These are phyloP conservation scores for Ceraceosorus guamensis DNA, from an alignment of 1,284 basidiomycete species.

Conservation along the genomic window DNA sequence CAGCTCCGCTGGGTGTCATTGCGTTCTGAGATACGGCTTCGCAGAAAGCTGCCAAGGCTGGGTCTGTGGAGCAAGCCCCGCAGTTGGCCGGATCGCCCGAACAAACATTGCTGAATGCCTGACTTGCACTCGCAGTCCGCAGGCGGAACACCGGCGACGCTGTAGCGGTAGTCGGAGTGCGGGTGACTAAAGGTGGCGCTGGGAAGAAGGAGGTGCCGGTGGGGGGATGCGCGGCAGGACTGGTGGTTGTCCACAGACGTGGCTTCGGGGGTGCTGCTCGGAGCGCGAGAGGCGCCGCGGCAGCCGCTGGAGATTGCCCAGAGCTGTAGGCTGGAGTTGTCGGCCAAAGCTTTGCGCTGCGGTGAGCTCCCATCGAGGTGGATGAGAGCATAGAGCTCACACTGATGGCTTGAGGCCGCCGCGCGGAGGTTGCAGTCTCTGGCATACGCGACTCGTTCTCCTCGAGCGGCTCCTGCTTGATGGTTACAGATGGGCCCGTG, in stretches of 20 bases:
- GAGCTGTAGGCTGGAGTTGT: too few species aligned
- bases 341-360: too few species aligned
- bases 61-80: conserved; percentile 10
- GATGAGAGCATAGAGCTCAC: conserved; percentile 1
- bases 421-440: too few species aligned
- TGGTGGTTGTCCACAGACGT: conserved; percentile 1
- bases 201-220: too few species aligned
- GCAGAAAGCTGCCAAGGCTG: conserved; percentile 12
- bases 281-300: background rate
- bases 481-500: background rate
- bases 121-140: background rate
- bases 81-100: conserved; percentile 11
- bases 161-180: background rate
- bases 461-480: conserved; percentile 3
- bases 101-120: conserved; percentile 5
- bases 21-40: conserved; percentile 7
- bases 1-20: background rate
- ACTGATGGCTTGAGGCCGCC: background rate
- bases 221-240: too few species aligned
- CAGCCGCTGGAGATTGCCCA: background rate
- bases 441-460: background rate
- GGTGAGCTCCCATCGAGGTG: too few species aligned
- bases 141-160: conserved; percentile 1
- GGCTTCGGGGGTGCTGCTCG: background rate
- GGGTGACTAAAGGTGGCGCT: background rate